Percentiles rank a stretch among this genome's conserved stretches.
These are phyloP conservation scores for Fusarium austroafricanum DNA, from an alignment of 2,329 filamentous ascomycete genomes.

Conservation along the genomic window DNA sequence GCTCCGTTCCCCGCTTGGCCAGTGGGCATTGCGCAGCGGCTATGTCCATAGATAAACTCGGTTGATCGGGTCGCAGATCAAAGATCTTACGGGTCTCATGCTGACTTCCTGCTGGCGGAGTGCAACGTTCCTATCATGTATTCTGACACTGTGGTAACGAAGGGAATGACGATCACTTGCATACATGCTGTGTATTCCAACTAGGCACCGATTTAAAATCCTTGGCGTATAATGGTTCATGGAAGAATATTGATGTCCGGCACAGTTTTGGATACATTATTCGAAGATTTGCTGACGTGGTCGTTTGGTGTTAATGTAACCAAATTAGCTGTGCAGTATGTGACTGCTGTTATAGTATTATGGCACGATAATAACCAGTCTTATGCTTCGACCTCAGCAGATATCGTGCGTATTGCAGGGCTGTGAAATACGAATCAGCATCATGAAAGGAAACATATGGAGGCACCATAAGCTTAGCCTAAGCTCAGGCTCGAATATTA, in stretches of 20 bases:
- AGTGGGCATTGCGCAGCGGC: slow-evolving; percentile 1
- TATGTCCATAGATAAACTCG: slow-evolving; percentile 6
- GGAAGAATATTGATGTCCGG: neutral
- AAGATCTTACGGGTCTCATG: slow-evolving; percentile 25
- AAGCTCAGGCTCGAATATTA: too few species aligned
- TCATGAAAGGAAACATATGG: neutral
- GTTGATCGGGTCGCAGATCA: slow-evolving; percentile 36
- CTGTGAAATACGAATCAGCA: neutral
- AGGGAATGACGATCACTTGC: slow-evolving; percentile 2
- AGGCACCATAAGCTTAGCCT: too few species aligned
- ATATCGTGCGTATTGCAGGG: neutral
- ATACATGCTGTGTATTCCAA: neutral
- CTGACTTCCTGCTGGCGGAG: slow-evolving; percentile 22
- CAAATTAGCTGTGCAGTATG: neutral
- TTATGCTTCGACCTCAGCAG: neutral
- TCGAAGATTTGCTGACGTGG: neutral
- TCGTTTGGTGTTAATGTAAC: neutral
- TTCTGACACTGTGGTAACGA: neutral
- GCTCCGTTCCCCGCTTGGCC: slow-evolving; percentile 4
- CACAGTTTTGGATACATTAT: neutral
- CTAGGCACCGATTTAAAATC: neutral
- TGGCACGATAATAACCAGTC: slow-evolving; percentile 15
- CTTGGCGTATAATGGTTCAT: neutral
- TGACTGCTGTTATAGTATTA: neutral
- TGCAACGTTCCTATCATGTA: neutral